Evolutionary conservation across 2,329 filamentous ascomycete species (phyloP).

Genomic region (Onygenales sp.): DNA sequence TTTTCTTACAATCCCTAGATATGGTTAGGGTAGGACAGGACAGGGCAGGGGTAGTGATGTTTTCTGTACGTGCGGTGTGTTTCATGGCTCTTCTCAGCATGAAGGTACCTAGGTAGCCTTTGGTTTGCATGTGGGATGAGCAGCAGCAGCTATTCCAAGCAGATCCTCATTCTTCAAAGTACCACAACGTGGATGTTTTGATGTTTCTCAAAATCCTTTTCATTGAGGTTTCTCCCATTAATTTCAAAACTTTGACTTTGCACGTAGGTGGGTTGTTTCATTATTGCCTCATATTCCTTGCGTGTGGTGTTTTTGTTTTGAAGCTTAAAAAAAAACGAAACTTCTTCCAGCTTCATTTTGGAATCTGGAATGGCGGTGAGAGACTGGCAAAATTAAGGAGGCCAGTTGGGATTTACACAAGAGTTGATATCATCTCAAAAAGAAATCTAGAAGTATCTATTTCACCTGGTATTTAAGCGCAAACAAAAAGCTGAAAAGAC

Average conservation of each 20-base stretch:
- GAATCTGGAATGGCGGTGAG: too few relatives aligned
- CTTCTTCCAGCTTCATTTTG: too few relatives aligned
- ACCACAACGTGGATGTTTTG: slow-evolving; percentile 5
- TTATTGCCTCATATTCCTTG: too few relatives aligned
- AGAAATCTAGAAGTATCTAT: too few relatives aligned
- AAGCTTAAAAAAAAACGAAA: too few relatives aligned
- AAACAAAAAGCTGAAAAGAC: not conserved
- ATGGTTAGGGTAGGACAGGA: too few relatives aligned
- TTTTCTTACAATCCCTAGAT: too few relatives aligned
- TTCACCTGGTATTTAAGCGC: not conserved
- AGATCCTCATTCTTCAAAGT: not conserved
- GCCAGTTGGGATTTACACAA: too few relatives aligned
- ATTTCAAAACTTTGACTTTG: too few relatives aligned
- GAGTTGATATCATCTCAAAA: too few relatives aligned
- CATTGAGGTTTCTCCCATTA: not conserved
- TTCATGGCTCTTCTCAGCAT: not conserved
- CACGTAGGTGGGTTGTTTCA: too few relatives aligned
- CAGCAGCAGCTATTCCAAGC: not conserved
- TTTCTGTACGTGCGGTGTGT: not conserved
- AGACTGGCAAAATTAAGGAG: not conserved
- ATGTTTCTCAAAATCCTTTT: slow-evolving; percentile 4
- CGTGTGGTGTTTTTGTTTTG: too few relatives aligned
- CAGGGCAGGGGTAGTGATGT: not conserved
- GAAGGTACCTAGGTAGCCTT: not conserved
- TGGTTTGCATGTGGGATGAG: not conserved